These are phyloP conservation scores for Venturia carpophila DNA, from an alignment of 2,329 filamentous ascomycete species.

Conservation along the genomic window DNA sequence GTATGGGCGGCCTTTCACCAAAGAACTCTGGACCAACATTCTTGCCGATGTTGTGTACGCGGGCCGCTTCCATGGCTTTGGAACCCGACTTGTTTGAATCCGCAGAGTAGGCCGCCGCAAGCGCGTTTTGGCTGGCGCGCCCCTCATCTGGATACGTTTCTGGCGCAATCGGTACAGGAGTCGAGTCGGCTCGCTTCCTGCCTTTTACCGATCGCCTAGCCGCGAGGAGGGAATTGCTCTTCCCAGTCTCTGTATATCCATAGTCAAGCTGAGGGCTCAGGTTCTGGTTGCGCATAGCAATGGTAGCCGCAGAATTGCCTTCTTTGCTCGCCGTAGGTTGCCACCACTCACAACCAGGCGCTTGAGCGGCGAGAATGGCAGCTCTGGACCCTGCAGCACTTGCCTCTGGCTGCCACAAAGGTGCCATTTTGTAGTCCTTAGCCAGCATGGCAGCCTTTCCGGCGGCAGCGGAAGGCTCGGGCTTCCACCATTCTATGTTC, in stretches of 20 bases:
- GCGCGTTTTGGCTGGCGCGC: slow-evolving; percentile 57
- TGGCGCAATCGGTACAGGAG: slow-evolving; percentile 34
- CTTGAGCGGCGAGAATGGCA: slow-evolving; percentile 56
- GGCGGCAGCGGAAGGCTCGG: slow-evolving; percentile 51
- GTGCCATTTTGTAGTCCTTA: slow-evolving; percentile 53
- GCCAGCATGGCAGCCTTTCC: slow-evolving; percentile 52
- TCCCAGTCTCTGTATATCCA: slow-evolving; percentile 43
- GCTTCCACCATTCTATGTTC: slow-evolving; percentile 57
- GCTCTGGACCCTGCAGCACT: slow-evolving; percentile 65
- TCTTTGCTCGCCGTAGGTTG: slow-evolving; percentile 41
- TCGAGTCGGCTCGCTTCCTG: slow-evolving; percentile 58
- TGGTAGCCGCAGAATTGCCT: slow-evolving; percentile 61
- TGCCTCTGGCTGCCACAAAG: slow-evolving; percentile 55
- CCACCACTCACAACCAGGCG: slow-evolving; percentile 47
- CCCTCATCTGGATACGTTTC: slow-evolving; percentile 47
- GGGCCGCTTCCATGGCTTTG: slow-evolving; percentile 51
- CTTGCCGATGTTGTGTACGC: slow-evolving; percentile 54
- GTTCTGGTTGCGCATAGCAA: slow-evolving; percentile 53
- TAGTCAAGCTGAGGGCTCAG: slow-evolving; percentile 40
- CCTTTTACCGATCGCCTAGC: slow-evolving; percentile 68
- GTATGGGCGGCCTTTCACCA: slow-evolving; percentile 64
- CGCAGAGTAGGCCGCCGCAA: slow-evolving; percentile 65
- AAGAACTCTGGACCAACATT: slow-evolving; percentile 69
- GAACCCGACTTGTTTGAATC: slow-evolving; percentile 35
- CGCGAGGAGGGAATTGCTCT: slow-evolving; percentile 61